These are phyloP conservation scores for Microstegium vimineum DNA, from an alignment of 176 grass and related monocot species.

Conservation along the genomic window DNA sequence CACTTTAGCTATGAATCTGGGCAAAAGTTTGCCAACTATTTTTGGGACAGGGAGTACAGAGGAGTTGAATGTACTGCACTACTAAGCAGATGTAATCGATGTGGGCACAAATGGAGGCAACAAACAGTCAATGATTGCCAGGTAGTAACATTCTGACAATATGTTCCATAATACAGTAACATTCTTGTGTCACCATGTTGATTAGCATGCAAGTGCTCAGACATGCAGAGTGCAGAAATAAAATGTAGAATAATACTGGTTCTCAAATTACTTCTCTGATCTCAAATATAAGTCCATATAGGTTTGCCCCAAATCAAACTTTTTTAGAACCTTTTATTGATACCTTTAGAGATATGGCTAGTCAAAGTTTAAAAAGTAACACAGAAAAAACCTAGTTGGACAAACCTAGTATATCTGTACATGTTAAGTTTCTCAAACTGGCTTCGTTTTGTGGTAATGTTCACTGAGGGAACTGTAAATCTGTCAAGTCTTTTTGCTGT, in stretches of 20 bases:
- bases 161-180: background rate
- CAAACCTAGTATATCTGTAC: background rate
- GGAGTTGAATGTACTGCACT: background rate
- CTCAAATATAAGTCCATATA: background rate
- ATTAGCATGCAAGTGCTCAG: background rate
- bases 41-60: no score
- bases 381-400: background rate
- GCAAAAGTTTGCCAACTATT: no score
- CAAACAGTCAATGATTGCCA: background rate
- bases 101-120: background rate
- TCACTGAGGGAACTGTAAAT: background rate
- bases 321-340: background rate
- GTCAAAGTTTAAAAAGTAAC: background rate
- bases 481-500: background rate
- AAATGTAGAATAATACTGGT: background rate
- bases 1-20: no score
- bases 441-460: background rate
- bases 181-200: background rate
- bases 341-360: background rate
- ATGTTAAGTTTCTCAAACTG: background rate
- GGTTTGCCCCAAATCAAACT: background rate
- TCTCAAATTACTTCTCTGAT: background rate
- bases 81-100: background rate
- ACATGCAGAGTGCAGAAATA: background rate
- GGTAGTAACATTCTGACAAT: background rate